These are phyloP conservation scores for Penicillium paradoxum DNA, from an alignment of 495 filamentous ascomycete genomes.

Conservation along the genomic window DNA sequence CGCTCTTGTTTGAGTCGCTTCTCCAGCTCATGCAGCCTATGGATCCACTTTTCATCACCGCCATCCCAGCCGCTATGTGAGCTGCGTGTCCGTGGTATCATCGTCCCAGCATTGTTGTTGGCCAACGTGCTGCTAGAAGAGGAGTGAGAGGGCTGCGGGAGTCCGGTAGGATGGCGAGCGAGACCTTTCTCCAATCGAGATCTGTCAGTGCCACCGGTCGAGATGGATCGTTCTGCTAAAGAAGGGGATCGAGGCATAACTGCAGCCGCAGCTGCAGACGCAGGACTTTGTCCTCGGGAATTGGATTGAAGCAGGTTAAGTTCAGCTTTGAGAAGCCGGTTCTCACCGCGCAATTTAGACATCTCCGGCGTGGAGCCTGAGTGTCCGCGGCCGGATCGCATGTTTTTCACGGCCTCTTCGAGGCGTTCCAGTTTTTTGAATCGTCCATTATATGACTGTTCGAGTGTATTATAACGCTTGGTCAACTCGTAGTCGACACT, in stretches of 20 bases:
- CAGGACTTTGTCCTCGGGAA: conserved; percentile 31
- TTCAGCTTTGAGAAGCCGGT: conserved; percentile 78
- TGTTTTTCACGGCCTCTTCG: conserved; percentile 62
- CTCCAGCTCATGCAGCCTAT: conserved; percentile 81
- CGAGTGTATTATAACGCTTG: conserved; percentile 84
- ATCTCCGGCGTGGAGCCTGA: conserved; percentile 55
- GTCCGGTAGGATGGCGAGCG: conserved; percentile 31
- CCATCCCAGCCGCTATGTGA: conserved; percentile 24
- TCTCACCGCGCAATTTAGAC: conserved; percentile 68
- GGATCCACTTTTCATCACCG: conserved; percentile 70
- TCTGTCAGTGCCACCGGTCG: conserved; percentile 27
- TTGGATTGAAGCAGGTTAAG: conserved; percentile 64
- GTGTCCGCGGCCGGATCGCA: conserved; percentile 38
- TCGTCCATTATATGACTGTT: conserved; percentile 71
- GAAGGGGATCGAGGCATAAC: conserved; percentile 30
- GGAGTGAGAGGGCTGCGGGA: conserved; percentile 34
- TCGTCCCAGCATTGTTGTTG: conserved; percentile 30
- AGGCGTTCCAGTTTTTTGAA: conserved; percentile 84
- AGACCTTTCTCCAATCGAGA: conserved; percentile 23
- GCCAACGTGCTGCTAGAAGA: conserved; percentile 32
- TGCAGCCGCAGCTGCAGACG: conserved; percentile 19
- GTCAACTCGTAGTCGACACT: conserved; percentile 80
- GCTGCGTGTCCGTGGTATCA: conserved; percentile 31
- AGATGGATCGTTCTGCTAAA: conserved; percentile 42
- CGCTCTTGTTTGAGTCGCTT: conserved; percentile 82